phyloP scores from a whole-genome alignment of 129 eudicot species.

The Lonicera japonica region DNA sequence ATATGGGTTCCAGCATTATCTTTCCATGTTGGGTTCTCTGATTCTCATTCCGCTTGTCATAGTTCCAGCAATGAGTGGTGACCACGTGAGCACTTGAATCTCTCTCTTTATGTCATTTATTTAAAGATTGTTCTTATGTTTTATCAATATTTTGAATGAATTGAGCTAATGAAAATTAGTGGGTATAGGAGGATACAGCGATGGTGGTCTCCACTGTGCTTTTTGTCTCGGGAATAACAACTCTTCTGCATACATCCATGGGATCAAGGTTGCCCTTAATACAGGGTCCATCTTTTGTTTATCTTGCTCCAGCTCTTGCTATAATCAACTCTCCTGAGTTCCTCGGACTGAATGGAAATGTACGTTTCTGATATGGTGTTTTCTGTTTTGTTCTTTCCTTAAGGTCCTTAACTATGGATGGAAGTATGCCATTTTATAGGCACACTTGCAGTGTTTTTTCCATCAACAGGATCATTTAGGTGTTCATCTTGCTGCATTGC shows the following conservation, averaged over 20 bases:
- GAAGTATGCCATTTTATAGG: neutral
- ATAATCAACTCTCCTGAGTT: conserved; percentile 89
- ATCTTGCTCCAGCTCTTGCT: conserved; percentile 93
- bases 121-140: neutral
- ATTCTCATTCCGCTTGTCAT: conserved; percentile 84
- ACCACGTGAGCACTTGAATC: conserved; percentile 58
- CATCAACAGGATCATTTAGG: too few relatives aligned
- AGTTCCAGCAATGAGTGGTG: conserved; percentile 97
- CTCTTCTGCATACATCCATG: conserved; percentile 80
- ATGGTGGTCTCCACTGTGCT: conserved; percentile 88
- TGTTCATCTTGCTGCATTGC: neutral
- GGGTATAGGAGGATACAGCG: conserved; percentile 80
- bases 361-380: conserved; percentile 21
- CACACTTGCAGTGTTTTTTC: neutral
- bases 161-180: conserved; percentile 29
- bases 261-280: conserved; percentile 88
- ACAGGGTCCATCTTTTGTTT: conserved; percentile 95
- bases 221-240: conserved; percentile 78
- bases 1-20: conserved; percentile 81
- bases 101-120: neutral
- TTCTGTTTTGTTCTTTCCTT: neutral
- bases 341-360: conserved; percentile 72
- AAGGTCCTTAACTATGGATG: neutral
- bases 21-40: conserved; percentile 82
- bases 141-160: neutral